Percentiles rank a stretch among this genome's conserved stretches.
Conservation (phyloP, 2,329 filamentous ascomycete genomes). For the Fusarium verrucosum region DNA sequence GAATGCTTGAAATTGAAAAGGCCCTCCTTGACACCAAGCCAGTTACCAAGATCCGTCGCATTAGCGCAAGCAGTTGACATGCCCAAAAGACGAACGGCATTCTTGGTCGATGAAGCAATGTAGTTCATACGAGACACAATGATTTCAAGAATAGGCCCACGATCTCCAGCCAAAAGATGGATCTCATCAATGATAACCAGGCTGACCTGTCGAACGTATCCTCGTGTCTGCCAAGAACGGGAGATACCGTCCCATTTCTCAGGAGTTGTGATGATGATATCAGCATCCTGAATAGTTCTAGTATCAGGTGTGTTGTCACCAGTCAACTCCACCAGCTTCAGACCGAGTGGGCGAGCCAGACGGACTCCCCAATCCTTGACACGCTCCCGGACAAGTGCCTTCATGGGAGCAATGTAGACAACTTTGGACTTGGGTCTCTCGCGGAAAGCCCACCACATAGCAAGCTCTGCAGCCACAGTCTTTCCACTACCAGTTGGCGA, state of each 20-base stretch:
- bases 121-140: conserved; percentile 97
- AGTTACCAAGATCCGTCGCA: conserved; percentile 91
- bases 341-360: conserved; percentile 81
- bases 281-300: conserved; percentile 90
- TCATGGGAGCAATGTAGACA: conserved; percentile 99
- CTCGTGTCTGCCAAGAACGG: conserved; percentile 97
- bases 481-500: conserved; percentile 98
- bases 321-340: conserved; percentile 94
- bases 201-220: conserved; percentile 93
- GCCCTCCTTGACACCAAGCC: conserved; percentile 95
- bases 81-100: conserved; percentile 87
- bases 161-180: conserved; percentile 93
- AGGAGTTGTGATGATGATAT: conserved; percentile 98
- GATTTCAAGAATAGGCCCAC: conserved; percentile 97
- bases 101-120: conserved; percentile 92
- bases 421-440: conserved; percentile 96
- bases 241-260: conserved; percentile 99
- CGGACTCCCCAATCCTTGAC: conserved; percentile 93
- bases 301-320: conserved; percentile 98
- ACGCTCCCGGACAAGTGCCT: conserved; percentile 93
- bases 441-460: conserved; percentile 99
- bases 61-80: conserved; percentile 99
- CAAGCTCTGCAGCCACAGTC: conserved; percentile 92
- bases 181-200: conserved; percentile 99
- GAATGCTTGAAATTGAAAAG: conserved; percentile 98